These are phyloP conservation scores for Phanerochaete carnosa DNA, from an alignment of 768 basidiomycete species.

Conservation along the genomic window DNA sequence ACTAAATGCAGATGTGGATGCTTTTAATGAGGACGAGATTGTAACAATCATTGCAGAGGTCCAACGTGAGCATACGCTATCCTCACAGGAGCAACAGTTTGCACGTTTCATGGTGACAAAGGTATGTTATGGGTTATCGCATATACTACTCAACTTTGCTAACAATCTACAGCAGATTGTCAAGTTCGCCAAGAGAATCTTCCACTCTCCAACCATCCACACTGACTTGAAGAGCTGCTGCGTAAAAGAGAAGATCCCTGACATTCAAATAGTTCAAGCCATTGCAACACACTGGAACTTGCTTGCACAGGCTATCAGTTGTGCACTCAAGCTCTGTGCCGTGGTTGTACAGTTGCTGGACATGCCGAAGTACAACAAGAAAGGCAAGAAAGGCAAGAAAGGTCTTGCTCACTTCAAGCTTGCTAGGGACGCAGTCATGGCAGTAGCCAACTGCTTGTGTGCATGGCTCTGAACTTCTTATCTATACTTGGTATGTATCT, in stretches of 20 bases:
- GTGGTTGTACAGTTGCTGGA: too few species aligned
- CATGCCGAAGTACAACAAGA: too few species aligned
- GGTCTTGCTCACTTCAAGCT: too few species aligned
- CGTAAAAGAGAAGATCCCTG: not conserved
- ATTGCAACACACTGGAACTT: constrained; percentile 24
- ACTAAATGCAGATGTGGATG: not conserved
- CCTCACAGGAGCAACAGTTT: not conserved
- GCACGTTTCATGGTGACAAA: constrained; percentile 10
- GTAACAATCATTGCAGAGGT: constrained; percentile 1
- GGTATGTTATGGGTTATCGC: constrained; percentile 1
- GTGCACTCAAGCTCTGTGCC: constrained; percentile 13
- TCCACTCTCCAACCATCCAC: constrained; percentile 8
- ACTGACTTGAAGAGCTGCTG: constrained; percentile 9
- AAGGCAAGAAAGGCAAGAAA: too few species aligned
- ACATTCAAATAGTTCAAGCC: constrained; percentile 11
- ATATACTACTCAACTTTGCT: not conserved
- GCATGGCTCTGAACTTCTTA: too few species aligned
- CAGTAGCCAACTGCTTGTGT: too few species aligned
- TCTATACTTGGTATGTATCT: too few species aligned
- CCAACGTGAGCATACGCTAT: not conserved
- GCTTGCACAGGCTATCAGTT: constrained; percentile 15
- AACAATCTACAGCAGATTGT: constrained; percentile 4
- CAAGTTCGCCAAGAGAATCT: constrained; percentile 11
- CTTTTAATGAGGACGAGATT: not conserved
- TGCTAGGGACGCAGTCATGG: too few species aligned